These are phyloP conservation scores for Dactylonectria estremocensis DNA, from an alignment of 2,329 filamentous ascomycete species.

Conservation along the genomic window DNA sequence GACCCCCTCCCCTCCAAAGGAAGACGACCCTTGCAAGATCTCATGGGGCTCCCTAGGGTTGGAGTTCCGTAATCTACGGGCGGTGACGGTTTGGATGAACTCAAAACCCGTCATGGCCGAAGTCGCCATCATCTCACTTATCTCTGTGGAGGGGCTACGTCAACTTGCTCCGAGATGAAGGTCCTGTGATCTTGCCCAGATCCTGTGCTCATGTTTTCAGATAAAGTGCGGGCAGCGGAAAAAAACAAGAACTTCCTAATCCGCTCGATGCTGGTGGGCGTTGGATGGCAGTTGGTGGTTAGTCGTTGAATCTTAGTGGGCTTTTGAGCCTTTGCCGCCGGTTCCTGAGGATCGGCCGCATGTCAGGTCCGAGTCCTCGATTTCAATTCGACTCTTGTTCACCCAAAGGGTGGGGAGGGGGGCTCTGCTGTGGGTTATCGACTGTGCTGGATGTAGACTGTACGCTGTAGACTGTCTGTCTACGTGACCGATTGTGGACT, in stretches of 20 bases:
- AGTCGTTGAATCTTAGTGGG: not conserved
- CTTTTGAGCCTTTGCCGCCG: conserved; percentile 16
- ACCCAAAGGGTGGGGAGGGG: not conserved
- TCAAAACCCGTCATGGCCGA: conserved; percentile 8
- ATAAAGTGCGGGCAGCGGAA: not conserved
- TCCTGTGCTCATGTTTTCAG: not conserved
- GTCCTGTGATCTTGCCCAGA: conserved; percentile 8
- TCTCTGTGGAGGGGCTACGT: conserved; percentile 19
- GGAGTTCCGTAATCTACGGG: conserved; percentile 16
- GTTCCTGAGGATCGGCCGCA: conserved; percentile 30
- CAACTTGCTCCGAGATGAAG: conserved; percentile 11
- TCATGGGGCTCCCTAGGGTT: conserved; percentile 20
- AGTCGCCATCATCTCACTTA: conserved; percentile 11
- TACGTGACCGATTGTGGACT: conserved; percentile 1
- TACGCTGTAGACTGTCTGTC: not conserved
- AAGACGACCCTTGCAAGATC: conserved; percentile 24
- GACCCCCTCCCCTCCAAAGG: conserved; percentile 30
- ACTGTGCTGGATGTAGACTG: not conserved
- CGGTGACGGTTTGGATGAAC: conserved; percentile 13
- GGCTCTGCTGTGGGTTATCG: not conserved
- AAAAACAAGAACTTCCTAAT: not conserved
- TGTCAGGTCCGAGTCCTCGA: conserved; percentile 15
- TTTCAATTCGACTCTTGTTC: conserved; percentile 13
- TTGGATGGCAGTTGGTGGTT: not conserved
- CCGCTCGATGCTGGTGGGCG: not conserved